Evolutionary conservation across 345 rosid species (phyloP), one percentile per base, ranked within the genome.

Genomic region (Hevea brasiliensis): DNA sequence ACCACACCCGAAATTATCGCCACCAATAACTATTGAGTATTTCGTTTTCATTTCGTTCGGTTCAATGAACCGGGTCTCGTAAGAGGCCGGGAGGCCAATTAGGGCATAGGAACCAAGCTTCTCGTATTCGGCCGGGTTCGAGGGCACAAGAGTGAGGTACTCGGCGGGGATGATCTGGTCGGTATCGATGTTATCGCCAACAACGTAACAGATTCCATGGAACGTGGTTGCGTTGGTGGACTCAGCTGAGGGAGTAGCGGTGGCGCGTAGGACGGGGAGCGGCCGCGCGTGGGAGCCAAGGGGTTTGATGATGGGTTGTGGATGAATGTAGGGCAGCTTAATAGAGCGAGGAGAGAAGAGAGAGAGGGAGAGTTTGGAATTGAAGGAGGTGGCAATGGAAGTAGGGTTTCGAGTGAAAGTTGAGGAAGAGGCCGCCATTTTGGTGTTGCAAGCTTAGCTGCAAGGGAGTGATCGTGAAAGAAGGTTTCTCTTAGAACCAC

Each of bases 111-210:
- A 86, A 1, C 98, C 98, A 67, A 94, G 92, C 73, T 94, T 90
- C 74, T 87, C 91, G 80, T 90, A 92, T 55, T 92, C 97, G 3
- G 81, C 89, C 13, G 86, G 98, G 66, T 92, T 90, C 6, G 98
- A 90, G 0, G 98, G 98, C 59, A 94, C 96, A 0, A 94, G 85
- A 1, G 98, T 90, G 55, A 90, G 93, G 80, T 85, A 87, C 77
- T 94, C 98, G 0, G 96, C 96, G 29, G 98, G 98, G 64, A 92
- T 92, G 71, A 94, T 94, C 74, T 94, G 98, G 80, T 94, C 97
- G 4, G 98, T 92, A 87, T 94, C 97, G 70, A 94, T 92, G 89
- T 94, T 92, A 80, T 94, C 97, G 1, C 97, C 91, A 69, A 92
- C 89, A 40, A 94, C 97, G 27, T 94, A 94, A 82, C 98, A 94